phyloP scores from a whole-genome alignment of 495 filamentous ascomycete species.

The Aspergillus panamensis region DNA sequence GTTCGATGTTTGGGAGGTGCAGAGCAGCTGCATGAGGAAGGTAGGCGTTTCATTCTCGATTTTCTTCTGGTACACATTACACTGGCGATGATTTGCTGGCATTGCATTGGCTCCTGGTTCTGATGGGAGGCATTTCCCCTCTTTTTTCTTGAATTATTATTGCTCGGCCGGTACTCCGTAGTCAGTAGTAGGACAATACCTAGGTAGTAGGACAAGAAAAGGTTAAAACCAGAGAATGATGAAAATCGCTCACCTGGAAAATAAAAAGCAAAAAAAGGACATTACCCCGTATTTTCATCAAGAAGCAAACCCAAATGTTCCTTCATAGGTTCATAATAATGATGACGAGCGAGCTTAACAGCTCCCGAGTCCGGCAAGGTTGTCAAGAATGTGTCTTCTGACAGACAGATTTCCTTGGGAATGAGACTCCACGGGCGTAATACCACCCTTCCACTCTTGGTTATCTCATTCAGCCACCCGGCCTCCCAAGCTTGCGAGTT shows the following conservation, averaged over 20 bases:
- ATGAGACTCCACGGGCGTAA: conserved; percentile 5
- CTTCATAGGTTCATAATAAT: neutral
- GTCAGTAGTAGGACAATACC: too few species aligned
- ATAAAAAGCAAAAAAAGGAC: neutral
- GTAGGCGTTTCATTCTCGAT: too few species aligned
- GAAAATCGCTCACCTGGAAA: neutral
- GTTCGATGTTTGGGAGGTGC: neutral
- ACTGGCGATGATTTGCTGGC: neutral
- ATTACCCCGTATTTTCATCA: conserved; percentile 1
- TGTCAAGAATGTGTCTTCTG: neutral
- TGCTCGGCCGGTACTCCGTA: too few species aligned
- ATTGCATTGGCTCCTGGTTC: neutral
- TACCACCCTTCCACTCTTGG: conserved; percentile 1
- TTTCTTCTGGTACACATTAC: too few species aligned
- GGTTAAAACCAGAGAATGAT: neutral
- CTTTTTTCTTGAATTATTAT: too few species aligned
- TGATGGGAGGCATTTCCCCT: too few species aligned
- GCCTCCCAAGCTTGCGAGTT: neutral
- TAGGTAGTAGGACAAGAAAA: neutral
- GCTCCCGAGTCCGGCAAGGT: neutral
- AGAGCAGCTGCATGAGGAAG: neutral
- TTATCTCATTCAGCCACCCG: conserved; percentile 6
- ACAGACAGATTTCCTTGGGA: neutral
- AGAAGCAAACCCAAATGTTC: conserved; percentile 15
- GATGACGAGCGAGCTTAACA: neutral